Evolutionary conservation across 1,284 basidiomycete genomes (phyloP), one percentile per base, ranked within the genome.

Genomic region (Trametes polyzona): DNA sequence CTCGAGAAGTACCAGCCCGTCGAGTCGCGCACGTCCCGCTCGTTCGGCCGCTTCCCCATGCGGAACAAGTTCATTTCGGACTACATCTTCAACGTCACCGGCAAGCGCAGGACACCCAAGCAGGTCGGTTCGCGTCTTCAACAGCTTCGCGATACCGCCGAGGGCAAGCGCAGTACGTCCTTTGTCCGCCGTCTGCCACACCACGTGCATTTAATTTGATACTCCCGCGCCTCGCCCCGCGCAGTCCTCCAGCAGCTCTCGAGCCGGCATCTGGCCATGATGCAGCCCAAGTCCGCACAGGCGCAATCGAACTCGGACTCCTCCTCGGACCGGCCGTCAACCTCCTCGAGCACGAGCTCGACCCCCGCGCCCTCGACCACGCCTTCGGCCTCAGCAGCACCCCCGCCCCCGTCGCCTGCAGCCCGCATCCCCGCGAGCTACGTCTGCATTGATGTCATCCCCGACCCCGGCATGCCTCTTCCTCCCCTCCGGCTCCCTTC

Each of bases 1-100:
- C 77, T 91, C 35, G 83, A 87, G 65, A 82, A 82, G 57, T 91
- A 91, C 67, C 79, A 83, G 58, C 88, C 88, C 42, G 83, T 85
- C 66, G 83, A 88, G 69, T 84, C 84, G 14, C 74, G 88, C 64
- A 86, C 88, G 63, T 87, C 87, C 43, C 78, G 86, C 57, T 79
- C 87, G 7, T 79, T 90, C 17, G 86, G 87, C 26, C 81, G 88
- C 52, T 90, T 87, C 70, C 88, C 88, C 40, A 83, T 86, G 79
- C 78, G 88, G 53, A 90, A 90, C 73, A 80, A 85, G 49, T 90
- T 88, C 72, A 88, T 90, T 66, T 88, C 87, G 54, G 86, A 89
- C 63, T 86, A 86, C 71, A 88, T 90, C 67, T 82, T 76, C 69
- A 76, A 78, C 41, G 77, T 78, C 54, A 89, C 88, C 5, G 86